Evolutionary conservation across 2,329 filamentous ascomycete species (phyloP).

Genomic region (Diaporthe citriasiana): DNA sequence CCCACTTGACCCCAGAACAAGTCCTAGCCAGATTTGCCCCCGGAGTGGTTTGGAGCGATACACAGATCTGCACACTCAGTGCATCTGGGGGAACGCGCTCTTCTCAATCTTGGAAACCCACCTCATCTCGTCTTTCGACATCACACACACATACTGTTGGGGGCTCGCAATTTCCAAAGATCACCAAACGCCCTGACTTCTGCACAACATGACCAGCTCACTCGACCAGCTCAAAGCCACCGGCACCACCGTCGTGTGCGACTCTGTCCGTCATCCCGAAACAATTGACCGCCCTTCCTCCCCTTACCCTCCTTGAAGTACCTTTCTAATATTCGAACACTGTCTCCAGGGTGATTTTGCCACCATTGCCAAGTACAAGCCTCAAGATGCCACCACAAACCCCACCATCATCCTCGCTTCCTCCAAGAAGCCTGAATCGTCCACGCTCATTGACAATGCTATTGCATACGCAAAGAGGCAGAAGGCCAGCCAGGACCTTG

Average conservation of each 20-base stretch:
- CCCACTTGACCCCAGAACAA: neutral
- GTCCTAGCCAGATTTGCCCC: neutral
- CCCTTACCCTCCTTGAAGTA: too few species aligned
- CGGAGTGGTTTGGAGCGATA: neutral
- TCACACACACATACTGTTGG: neutral
- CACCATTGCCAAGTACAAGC: conserved; percentile 99
- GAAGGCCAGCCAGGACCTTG: conserved; percentile 70
- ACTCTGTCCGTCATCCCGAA: too few species aligned
- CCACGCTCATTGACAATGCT: conserved; percentile 88
- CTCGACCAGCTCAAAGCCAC: conserved; percentile 97
- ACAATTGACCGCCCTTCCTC: too few species aligned
- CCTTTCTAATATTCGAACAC: too few species aligned
- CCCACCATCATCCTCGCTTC: conserved; percentile 98
- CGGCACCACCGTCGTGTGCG: conserved; percentile 97
- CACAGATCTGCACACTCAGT: neutral
- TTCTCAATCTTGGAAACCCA: neutral
- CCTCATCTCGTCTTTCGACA: neutral
- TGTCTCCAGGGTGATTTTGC: conserved; percentile 76
- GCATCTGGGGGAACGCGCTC: neutral
- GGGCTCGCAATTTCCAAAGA: too few species aligned
- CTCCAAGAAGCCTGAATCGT: conserved; percentile 98
- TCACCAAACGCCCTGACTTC: too few species aligned
- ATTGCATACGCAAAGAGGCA: conserved; percentile 92
- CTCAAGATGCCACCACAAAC: conserved; percentile 99
- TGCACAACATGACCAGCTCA: conserved; percentile 85